Evolutionary conservation across 768 basidiomycete genomes (phyloP).

Genomic region (Kwoniella botswanensis): DNA sequence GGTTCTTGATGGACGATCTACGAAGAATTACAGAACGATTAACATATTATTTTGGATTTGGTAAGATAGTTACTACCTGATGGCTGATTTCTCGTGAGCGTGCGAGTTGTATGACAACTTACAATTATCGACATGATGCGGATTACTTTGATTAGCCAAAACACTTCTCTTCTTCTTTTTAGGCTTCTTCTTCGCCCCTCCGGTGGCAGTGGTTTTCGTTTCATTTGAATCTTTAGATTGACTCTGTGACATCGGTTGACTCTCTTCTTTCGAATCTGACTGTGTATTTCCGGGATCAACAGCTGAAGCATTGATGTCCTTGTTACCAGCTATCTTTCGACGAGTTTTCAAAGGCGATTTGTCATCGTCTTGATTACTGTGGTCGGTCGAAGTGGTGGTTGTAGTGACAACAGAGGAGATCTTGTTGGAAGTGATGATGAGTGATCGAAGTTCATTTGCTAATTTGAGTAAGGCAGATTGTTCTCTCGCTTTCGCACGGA

Average conservation of each 20-base stretch:
- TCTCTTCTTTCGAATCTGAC: background rate
- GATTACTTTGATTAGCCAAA: constrained; percentile 90
- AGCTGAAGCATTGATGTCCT: constrained; percentile 1
- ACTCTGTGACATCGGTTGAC: constrained; percentile 17
- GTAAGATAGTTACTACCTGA: too few relatives aligned
- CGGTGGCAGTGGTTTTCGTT: constrained; percentile 4
- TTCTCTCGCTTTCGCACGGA: constrained; percentile 28
- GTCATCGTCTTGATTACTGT: constrained; percentile 12
- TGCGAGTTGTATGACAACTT: background rate
- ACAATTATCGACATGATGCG: constrained; percentile 90
- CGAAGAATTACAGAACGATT: too few relatives aligned
- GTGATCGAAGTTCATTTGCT: constrained; percentile 32
- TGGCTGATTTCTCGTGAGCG: too few relatives aligned
- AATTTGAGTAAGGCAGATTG: constrained; percentile 33
- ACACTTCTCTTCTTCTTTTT: constrained; percentile 96
- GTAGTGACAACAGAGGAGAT: constrained; percentile 15
- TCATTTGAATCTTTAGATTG: constrained; percentile 21
- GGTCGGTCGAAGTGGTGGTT: constrained; percentile 4
- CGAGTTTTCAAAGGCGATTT: constrained; percentile 19
- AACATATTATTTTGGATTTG: too few relatives aligned
- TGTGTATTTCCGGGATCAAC: background rate
- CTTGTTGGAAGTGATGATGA: constrained; percentile 34
- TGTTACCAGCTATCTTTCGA: constrained; percentile 16
- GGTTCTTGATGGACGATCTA: constrained; percentile 49
- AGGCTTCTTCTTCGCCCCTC: constrained; percentile 53